phyloP scores from a whole-genome alignment of 1,139 yeast genomes.

The Blastobotrys malaysiensis region DNA sequence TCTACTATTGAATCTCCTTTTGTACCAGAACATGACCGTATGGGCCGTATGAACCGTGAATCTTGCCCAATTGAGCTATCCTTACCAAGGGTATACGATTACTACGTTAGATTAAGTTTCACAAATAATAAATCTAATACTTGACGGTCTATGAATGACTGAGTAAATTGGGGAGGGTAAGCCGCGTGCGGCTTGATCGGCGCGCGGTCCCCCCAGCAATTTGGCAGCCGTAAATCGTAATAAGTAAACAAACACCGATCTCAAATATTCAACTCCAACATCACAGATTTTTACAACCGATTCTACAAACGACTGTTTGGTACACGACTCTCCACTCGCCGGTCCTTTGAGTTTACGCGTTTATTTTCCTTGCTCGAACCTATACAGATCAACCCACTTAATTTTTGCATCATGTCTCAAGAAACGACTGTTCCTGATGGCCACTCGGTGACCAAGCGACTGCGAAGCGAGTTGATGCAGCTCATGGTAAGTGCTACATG shows the following conservation, averaged over 20 bases:
- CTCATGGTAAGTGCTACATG: conserved; percentile 34
- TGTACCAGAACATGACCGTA: too few species aligned
- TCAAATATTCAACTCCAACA: neutral
- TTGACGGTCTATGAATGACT: too few species aligned
- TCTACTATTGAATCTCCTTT: too few species aligned
- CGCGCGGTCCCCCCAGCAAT: neutral
- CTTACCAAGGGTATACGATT: too few species aligned
- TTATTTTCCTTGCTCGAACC: neutral
- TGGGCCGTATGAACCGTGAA: too few species aligned
- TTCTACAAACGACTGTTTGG: neutral
- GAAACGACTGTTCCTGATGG: conserved; percentile 29
- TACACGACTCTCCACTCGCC: too few species aligned
- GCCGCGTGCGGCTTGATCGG: neutral
- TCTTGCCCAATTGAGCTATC: too few species aligned
- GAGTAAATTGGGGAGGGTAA: too few species aligned
- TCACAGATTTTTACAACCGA: neutral
- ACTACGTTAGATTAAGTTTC: too few species aligned
- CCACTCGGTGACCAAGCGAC: conserved; percentile 43
- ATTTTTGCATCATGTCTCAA: conserved; percentile 1
- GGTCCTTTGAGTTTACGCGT: neutral
- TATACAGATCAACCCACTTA: neutral
- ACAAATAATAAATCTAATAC: too few species aligned
- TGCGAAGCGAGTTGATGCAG: conserved; percentile 48
- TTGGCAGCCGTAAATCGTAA: neutral
- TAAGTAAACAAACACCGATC: neutral